Base-by-base conservation (phyloP, 2,329 filamentous ascomycete species). In the Zymoseptoria ardabiliae region DNA sequence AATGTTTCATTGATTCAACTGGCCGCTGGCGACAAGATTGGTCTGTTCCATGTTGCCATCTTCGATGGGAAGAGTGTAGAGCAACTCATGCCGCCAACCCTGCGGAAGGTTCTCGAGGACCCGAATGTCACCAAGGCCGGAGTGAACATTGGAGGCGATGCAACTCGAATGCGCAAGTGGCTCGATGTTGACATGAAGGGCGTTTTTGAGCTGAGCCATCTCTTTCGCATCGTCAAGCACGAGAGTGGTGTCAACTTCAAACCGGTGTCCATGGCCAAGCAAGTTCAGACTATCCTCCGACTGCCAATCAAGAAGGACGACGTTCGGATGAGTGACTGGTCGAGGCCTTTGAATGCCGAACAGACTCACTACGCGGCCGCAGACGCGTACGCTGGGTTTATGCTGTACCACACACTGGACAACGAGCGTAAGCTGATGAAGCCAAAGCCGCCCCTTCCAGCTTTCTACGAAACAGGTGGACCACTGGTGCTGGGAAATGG, bases 1-100 rank as follows among this genome's bases (percentile, higher is more conserved):
- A 90, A 91, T 61, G 83, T 95, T 6, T 92, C 89, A 0, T 74
- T 97, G 45, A 87, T 97, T 50, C 93, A 97, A 73, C 73, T 97
- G 21, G 90, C 92, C 0, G 89, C 85, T 61, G 83, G 89, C 50
- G 84, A 87, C 62, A 87, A 85, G 13, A 87, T 97, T 54, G 90
- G 81, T 0, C 80, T 97, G 0, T 92, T 96, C 65, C 93, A 97
- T 65, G 74, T 96, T 56, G 88, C 90, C 2, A 66, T 86, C 2
- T 78, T 79, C 61, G 77, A 77, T 1, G 72, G 72, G 13, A 74
- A 71, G 0, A 63, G 67, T 0, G 54, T 52, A 1, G 72, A 76
- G 6, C 81, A 87, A 21, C 77, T 93, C 23, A 80, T 92, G n/a
- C 81, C 87, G 1, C 88, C 89, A 0, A 82, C 85, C 0, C 80